Evolutionary conservation across 257 asterid species (phyloP).

Genomic region (Solanum chilense): DNA sequence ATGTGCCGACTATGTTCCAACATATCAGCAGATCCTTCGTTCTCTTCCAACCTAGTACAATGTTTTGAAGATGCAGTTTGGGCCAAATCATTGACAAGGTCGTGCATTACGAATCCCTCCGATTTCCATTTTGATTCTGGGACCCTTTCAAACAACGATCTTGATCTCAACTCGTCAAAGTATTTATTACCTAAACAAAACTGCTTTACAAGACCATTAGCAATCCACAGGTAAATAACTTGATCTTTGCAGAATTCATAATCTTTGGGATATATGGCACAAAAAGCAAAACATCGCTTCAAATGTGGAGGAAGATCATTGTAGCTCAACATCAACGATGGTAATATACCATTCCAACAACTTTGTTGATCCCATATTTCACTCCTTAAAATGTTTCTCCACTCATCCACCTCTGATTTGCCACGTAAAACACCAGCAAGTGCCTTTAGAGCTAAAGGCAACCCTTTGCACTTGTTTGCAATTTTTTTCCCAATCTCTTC

Average conservation of each 20-base stretch:
- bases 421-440: background rate
- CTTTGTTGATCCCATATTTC: background rate
- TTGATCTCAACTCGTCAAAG: background rate
- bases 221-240: background rate
- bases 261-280: conserved; percentile 7
- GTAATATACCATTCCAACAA: background rate
- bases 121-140: background rate
- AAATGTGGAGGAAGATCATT: background rate
- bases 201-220: background rate
- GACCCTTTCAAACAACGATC: background rate
- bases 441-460: background rate
- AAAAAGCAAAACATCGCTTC: background rate
- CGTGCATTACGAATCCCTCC: background rate
- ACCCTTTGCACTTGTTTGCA: background rate
- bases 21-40: background rate
- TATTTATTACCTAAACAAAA: background rate
- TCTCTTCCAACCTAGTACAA: background rate
- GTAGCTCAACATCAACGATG: background rate
- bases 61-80: background rate
- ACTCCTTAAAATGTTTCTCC: background rate
- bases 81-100: conserved; percentile 4
- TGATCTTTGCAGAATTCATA: background rate
- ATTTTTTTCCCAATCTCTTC: background rate
- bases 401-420: background rate
- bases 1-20: background rate